Evolutionary conservation across 148 eudicot genomes (phyloP).

Genomic region (Heliamphora exappendiculata): DNA sequence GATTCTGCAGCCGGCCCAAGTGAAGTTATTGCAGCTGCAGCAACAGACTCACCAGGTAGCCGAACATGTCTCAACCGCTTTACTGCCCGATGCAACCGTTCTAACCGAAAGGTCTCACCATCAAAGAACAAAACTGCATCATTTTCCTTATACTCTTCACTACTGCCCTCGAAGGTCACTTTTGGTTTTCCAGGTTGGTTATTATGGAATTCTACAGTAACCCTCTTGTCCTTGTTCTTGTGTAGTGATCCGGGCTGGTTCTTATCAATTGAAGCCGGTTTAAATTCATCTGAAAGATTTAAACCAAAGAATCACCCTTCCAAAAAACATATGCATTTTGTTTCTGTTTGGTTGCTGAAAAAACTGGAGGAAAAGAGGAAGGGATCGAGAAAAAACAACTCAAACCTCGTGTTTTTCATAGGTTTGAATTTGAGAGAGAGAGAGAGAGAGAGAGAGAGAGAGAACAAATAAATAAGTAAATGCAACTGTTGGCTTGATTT

Average conservation of each 20-base stretch:
- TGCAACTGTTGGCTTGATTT: neutral
- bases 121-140: conserved; percentile 93
- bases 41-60: conserved; percentile 54
- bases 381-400: neutral
- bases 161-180: conserved; percentile 67
- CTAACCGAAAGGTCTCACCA: conserved; percentile 63
- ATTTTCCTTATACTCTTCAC: conserved; percentile 82
- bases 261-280: conserved; percentile 93
- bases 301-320: neutral
- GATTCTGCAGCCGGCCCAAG: conserved; percentile 31
- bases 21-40: conserved; percentile 24
- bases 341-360: neutral
- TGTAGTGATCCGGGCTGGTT: conserved; percentile 66
- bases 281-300: conserved; percentile 66
- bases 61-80: conserved; percentile 80
- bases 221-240: conserved; percentile 73
- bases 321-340: neutral
- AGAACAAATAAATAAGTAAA: neutral
- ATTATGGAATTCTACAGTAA: conserved; percentile 68
- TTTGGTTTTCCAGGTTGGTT: conserved; percentile 79
- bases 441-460: neutral
- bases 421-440: neutral
- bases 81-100: conserved; percentile 76
- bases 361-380: neutral
- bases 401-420: neutral